phyloP scores from a whole-genome alignment of 2,329 filamentous ascomycete genomes.

The Neonectria sp. region DNA sequence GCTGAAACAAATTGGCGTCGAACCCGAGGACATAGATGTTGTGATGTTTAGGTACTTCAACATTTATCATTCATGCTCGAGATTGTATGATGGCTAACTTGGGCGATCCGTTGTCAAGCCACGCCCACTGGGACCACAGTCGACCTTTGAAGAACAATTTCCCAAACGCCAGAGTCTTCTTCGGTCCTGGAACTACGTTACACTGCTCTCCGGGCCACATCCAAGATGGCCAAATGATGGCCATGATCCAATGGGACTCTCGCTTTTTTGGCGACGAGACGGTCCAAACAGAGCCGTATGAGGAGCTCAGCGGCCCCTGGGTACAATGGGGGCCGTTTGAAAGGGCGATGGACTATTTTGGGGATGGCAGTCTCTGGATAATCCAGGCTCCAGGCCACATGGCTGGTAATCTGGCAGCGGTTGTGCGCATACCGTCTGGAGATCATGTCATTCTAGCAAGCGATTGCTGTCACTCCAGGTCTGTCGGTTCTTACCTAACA shows the following conservation, averaged over 20 bases:
- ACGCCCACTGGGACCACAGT: conserved; percentile 32
- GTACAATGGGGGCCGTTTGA: conserved; percentile 16
- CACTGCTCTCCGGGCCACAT: conserved; percentile 30
- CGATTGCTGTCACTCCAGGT: conserved; percentile 32
- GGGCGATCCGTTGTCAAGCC: background rate
- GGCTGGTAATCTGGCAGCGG: conserved; percentile 22
- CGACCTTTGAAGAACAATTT: conserved; percentile 20
- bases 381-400: conserved; percentile 27
- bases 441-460: conserved; percentile 17
- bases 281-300: background rate
- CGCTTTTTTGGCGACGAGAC: conserved; percentile 23
- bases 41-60: conserved; percentile 27
- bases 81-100: background rate
- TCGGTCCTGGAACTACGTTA: conserved; percentile 18
- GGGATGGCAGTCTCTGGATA: conserved; percentile 25
- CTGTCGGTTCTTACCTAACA: background rate
- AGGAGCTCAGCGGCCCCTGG: conserved; percentile 23
- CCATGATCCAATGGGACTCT: conserved; percentile 28
- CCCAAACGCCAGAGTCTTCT: conserved; percentile 21
- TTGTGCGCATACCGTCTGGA: conserved; percentile 5
- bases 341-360: conserved; percentile 10
- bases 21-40: conserved; percentile 8
- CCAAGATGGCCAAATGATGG: background rate
- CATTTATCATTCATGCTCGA: background rate
- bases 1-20: conserved; percentile 7